phyloP scores from a whole-genome alignment of 306 rosid species.

The Rosa lucieae region DNA sequence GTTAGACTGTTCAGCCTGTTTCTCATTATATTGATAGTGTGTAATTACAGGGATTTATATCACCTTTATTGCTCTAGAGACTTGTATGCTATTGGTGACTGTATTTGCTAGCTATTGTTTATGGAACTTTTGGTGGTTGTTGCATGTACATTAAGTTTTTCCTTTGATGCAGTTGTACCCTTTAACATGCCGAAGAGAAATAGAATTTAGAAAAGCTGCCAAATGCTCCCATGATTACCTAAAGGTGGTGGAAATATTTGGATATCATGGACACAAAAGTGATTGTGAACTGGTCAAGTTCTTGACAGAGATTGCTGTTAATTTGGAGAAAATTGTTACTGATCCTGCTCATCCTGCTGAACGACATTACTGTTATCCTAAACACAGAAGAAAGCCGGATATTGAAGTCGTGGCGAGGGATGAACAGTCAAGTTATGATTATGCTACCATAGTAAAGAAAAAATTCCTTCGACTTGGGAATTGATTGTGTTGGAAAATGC shows the following conservation, averaged over 20 bases:
- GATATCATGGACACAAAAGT: not conserved
- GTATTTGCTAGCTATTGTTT: not conserved
- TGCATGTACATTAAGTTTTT: not conserved
- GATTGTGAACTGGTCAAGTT: not conserved
- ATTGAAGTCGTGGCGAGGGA: not conserved
- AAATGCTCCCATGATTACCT: slow-evolving; percentile 9
- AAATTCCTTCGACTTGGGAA: not conserved
- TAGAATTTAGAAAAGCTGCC: not conserved
- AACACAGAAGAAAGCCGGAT: slow-evolving; percentile 7
- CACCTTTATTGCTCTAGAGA: not conserved
- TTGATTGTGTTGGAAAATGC: not conserved
- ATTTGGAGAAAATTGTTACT: slow-evolving; percentile 10
- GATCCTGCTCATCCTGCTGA: slow-evolving; percentile 19
- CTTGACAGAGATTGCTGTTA: slow-evolving; percentile 3
- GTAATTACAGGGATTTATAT: not conserved
- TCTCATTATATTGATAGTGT: not conserved
- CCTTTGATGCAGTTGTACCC: slow-evolving; percentile 10
- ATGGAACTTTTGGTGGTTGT: not conserved
- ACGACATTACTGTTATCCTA: slow-evolving; percentile 16
- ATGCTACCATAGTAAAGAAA: not conserved
- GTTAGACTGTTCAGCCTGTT: not conserved
- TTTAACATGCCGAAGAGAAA: not conserved
- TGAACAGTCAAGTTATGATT: not conserved
- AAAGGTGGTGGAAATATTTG: slow-evolving; percentile 9
- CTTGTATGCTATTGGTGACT: not conserved